Conservation (phyloP, 306 rosid genomes). For the Aeschynomene evenia region DNA sequence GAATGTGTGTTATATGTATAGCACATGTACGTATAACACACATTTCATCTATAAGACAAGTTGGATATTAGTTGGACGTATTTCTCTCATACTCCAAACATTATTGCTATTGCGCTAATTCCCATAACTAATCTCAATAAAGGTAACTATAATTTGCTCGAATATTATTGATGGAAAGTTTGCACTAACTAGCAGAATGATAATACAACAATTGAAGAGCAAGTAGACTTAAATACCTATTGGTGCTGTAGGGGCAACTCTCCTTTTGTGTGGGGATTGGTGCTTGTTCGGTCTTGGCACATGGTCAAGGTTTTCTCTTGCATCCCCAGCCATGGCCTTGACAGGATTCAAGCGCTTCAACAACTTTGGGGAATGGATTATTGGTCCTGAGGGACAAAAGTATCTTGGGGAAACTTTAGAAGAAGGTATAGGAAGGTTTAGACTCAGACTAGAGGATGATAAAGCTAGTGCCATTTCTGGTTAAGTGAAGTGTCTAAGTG, state of each 20-base stretch:
- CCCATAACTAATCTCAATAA: no score
- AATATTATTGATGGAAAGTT: neutral
- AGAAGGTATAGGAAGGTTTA: neutral
- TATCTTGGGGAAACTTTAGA: neutral
- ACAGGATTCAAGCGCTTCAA: conserved; percentile 28
- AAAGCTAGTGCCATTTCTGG: conserved; percentile 36
- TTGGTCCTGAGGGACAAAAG: neutral
- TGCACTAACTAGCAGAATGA: neutral
- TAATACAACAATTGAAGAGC: neutral
- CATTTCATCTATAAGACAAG: no score
- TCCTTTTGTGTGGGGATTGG: conserved; percentile 42
- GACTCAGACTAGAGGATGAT: conserved; percentile 18
- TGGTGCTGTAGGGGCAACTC: conserved; percentile 46
- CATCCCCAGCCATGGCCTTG: conserved; percentile 48
- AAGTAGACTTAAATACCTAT: conserved; percentile 37
- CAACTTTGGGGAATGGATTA: neutral
- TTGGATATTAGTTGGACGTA: no score
- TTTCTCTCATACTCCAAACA: no score
- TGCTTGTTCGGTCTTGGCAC: conserved; percentile 38
- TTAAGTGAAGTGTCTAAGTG: neutral
- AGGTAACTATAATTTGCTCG: no score
- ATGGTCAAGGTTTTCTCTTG: conserved; percentile 55
- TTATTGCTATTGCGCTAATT: no score
- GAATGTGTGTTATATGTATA: no score
- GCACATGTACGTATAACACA: no score